These are phyloP conservation scores for Pholiota conissans DNA, from an alignment of 768 basidiomycete genomes.

Conservation along the genomic window DNA sequence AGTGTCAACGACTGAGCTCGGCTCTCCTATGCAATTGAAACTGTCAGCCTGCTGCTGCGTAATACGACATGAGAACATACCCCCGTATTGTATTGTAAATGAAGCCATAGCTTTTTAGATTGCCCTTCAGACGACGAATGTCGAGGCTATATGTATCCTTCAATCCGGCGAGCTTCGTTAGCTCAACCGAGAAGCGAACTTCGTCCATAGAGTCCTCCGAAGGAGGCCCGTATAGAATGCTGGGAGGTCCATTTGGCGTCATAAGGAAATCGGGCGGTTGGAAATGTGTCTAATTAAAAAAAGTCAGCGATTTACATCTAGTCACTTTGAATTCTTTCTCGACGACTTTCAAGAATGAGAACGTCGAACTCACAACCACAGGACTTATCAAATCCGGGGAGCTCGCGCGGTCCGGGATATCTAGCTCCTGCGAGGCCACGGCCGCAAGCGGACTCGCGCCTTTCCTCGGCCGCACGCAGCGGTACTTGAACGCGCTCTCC, in stretches of 20 bases:
- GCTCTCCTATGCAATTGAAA: slow-evolving; percentile 7
- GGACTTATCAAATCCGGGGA: neutral
- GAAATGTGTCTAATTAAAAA: neutral
- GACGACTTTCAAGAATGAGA: no score
- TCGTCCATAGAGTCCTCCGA: slow-evolving; percentile 83
- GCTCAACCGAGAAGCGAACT: slow-evolving; percentile 90
- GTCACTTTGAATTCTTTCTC: neutral
- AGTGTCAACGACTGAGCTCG: slow-evolving; percentile 11
- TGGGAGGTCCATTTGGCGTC: neutral
- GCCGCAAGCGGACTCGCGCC: neutral
- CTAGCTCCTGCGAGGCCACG: neutral
- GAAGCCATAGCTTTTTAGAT: slow-evolving; percentile 82
- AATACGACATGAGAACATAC: slow-evolving; percentile 16
- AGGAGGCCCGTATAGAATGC: slow-evolving; percentile 57
- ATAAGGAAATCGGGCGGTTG: neutral
- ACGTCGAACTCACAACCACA: neutral
- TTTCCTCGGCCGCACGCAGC: slow-evolving; percentile 70
- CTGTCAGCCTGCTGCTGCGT: neutral
- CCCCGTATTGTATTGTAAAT: slow-evolving; percentile 62
- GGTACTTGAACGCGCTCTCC: slow-evolving; percentile 81
- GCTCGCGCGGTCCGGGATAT: neutral
- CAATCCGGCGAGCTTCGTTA: slow-evolving; percentile 82
- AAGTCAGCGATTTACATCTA: neutral
- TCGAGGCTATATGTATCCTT: slow-evolving; percentile 86
- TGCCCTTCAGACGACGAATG: slow-evolving; percentile 85